A percentile compares a stretch with the other conserved stretches of the same genome.
Evolutionary conservation across 495 filamentous ascomycete species (phyloP).

Genomic region (Lentithecium fluviatile): DNA sequence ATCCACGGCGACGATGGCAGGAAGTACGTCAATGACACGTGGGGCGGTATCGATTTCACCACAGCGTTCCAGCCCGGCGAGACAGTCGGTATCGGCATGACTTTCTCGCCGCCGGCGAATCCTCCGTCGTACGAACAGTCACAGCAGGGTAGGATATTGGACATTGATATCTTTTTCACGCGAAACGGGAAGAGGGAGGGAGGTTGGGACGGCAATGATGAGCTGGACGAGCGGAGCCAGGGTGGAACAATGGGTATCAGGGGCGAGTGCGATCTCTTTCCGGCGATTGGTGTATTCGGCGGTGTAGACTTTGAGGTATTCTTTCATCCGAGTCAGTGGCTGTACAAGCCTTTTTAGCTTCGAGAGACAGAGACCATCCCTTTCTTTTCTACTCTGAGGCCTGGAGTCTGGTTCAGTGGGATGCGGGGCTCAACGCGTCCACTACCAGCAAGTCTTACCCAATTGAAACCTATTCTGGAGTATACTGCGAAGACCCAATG

Average conservation of each 20-base stretch:
- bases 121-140: slow-evolving; percentile 35
- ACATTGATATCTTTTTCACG: slow-evolving; percentile 74
- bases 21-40: slow-evolving; percentile 80
- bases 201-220: slow-evolving; percentile 83
- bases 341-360: slow-evolving; percentile 33
- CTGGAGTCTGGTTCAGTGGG: neutral
- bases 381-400: neutral
- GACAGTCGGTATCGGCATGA: slow-evolving; percentile 69
- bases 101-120: slow-evolving; percentile 49
- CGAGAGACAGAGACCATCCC: neutral
- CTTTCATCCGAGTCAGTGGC: slow-evolving; percentile 50
- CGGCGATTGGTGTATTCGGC: slow-evolving; percentile 74
- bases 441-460: too few relatives aligned
- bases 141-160: slow-evolving; percentile 19
- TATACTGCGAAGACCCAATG: too few relatives aligned
- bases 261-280: slow-evolving; percentile 77
- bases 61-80: slow-evolving; percentile 54
- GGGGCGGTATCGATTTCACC: slow-evolving; percentile 76
- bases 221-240: slow-evolving; percentile 65
- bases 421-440: too few relatives aligned
- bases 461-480: too few relatives aligned
- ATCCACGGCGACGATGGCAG: slow-evolving; percentile 91
- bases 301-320: slow-evolving; percentile 68
- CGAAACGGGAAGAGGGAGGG: slow-evolving; percentile 63
- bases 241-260: slow-evolving; percentile 69